phyloP scores from a whole-genome alignment of 345 rosid genomes.

The Syzygium grande region DNA sequence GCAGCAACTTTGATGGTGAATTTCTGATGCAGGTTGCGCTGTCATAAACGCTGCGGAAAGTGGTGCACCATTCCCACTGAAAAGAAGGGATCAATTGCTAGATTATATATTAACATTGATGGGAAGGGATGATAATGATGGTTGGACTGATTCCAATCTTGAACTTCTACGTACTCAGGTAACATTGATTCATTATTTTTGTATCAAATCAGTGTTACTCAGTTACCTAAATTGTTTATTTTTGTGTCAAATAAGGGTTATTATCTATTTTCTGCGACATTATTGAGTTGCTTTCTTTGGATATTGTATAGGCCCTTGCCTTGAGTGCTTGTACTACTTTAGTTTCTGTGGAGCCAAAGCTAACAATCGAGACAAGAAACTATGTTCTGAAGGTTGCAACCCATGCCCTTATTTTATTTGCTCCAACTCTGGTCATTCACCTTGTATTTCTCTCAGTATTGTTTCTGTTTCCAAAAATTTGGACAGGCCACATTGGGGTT shows the following conservation, averaged over 20 bases:
- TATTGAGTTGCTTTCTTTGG: conserved; percentile 2
- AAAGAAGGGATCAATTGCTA: conserved; percentile 78
- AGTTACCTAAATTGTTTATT: not conserved
- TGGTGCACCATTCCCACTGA: conserved; percentile 84
- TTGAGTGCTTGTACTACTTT: conserved; percentile 92
- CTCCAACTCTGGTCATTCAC: not conserved
- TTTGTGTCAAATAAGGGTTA: not conserved
- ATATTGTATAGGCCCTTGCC: conserved; percentile 73
- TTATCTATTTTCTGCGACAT: not conserved
- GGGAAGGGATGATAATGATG: conserved; percentile 86
- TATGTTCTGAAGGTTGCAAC: conserved; percentile 73
- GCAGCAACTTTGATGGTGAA: not conserved
- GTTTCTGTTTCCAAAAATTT: conserved; percentile 1
- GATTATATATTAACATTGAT: conserved; percentile 89
- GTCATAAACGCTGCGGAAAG: conserved; percentile 89
- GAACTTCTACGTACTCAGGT: conserved; percentile 90
- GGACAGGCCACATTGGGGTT: conserved; percentile 94
- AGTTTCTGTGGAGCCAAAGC: conserved; percentile 95
- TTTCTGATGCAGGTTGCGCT: conserved; percentile 63
- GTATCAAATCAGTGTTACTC: not conserved
- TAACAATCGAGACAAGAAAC: conserved; percentile 91
- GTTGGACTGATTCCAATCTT: conserved; percentile 77
- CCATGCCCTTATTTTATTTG: not conserved
- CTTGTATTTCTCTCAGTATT: not conserved
- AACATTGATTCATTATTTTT: not conserved